phyloP scores from a whole-genome alignment of 1,284 basidiomycete species.

The Mycena citricolor region DNA sequence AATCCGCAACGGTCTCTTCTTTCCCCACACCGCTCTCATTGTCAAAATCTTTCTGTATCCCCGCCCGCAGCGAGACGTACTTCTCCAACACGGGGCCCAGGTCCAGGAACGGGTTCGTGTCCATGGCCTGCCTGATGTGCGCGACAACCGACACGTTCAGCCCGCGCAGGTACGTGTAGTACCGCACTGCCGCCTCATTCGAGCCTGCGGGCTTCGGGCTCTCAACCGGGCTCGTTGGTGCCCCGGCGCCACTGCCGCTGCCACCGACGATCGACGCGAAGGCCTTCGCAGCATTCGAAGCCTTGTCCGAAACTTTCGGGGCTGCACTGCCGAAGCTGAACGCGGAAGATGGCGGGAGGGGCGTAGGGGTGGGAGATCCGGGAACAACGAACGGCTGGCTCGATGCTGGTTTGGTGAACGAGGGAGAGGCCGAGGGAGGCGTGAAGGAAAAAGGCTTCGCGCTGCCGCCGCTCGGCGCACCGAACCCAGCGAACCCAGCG shows the following conservation, averaged over 20 bases:
- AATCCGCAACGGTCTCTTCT: too few relatives aligned
- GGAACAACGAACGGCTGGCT: constrained; percentile 15
- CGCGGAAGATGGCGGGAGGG: too few relatives aligned
- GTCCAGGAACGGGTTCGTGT: constrained; percentile 78
- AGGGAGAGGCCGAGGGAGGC: constrained; percentile 24
- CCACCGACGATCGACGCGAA: constrained; percentile 39
- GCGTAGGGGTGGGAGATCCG: constrained; percentile 15
- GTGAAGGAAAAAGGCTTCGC: constrained; percentile 35
- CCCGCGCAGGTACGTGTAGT: constrained; percentile 77
- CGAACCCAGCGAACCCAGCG: constrained; percentile 50
- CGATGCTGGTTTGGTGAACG: constrained; percentile 23
- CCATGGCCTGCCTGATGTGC: constrained; percentile 61
- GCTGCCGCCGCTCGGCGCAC: constrained; percentile 28
- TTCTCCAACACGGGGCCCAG: constrained; percentile 58
- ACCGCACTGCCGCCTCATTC: constrained; percentile 39
- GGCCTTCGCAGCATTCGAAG: constrained; percentile 42
- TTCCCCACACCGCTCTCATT: too few relatives aligned
- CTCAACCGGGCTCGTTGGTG: too few relatives aligned
- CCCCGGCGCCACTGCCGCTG: too few relatives aligned
- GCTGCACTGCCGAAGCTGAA: constrained; percentile 12
- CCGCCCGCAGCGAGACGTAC: constrained; percentile 61
- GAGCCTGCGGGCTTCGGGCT: too few relatives aligned
- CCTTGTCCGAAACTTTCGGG: constrained; percentile 31
- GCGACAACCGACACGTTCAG: constrained; percentile 75
- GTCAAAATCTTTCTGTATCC: constrained; percentile 60